Evolutionary conservation across 2,329 filamentous ascomycete species (phyloP).

Genomic region (Neofusicoccum parvum): DNA sequence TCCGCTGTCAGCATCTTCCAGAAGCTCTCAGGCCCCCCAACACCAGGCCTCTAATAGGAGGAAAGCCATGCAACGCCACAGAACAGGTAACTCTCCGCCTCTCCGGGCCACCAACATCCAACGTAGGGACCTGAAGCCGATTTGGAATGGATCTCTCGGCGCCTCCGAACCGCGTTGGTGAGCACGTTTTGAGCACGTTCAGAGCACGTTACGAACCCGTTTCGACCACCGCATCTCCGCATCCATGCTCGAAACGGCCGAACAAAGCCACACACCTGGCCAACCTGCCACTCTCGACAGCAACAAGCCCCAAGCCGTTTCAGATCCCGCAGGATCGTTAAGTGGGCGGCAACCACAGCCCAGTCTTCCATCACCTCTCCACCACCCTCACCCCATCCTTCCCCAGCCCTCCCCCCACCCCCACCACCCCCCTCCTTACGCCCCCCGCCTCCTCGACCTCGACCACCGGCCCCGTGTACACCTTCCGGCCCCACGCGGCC

Average conservation of each 20-base stretch:
- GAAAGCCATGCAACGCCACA: background rate
- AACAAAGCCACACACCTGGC: background rate
- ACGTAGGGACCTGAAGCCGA: background rate
- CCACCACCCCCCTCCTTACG: constrained; percentile 32
- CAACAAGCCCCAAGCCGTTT: background rate
- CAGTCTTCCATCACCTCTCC: background rate
- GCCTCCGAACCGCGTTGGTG: background rate
- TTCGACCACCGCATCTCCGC: background rate
- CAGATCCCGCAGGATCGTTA: too few relatives aligned
- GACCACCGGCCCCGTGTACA: constrained; percentile 32
- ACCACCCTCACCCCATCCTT: constrained; percentile 20
- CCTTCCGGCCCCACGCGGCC: constrained; percentile 29
- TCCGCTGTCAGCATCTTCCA: background rate
- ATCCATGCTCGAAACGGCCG: background rate
- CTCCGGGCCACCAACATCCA: background rate
- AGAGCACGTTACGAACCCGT: background rate
- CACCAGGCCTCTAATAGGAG: background rate
- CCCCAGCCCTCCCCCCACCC: too few relatives aligned
- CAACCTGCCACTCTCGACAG: background rate
- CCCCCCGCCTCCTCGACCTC: constrained; percentile 31
- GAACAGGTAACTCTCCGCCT: background rate
- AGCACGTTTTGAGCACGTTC: background rate
- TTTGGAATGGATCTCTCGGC: background rate
- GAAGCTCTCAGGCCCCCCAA: background rate
- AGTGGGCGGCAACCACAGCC: too few relatives aligned